Conservation (phyloP, 768 basidiomycete genomes). For the Dendrothele bispora region DNA sequence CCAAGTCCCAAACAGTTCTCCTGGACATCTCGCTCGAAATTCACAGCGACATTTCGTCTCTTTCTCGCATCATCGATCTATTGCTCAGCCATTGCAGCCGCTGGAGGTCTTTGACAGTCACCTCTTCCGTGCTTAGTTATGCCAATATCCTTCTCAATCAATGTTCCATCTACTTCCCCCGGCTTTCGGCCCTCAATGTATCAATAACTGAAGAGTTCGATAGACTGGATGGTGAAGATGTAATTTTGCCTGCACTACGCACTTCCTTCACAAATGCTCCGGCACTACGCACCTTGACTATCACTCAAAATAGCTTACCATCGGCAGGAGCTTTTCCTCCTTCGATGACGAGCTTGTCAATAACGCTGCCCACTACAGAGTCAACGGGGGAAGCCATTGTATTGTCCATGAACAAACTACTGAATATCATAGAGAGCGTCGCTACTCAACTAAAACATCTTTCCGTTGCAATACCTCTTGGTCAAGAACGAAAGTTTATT, state of each 20-base stretch:
- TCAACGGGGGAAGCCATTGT: no score
- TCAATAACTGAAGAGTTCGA: slow-evolving; percentile 32
- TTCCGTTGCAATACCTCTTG: slow-evolving; percentile 34
- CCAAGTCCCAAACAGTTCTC: slow-evolving; percentile 40
- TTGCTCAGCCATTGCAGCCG: slow-evolving; percentile 37
- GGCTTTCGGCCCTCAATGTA: slow-evolving; percentile 31
- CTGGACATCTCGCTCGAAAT: slow-evolving; percentile 47
- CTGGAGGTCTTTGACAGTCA: slow-evolving; percentile 46
- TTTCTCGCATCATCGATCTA: slow-evolving; percentile 37
- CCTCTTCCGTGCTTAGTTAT: slow-evolving; percentile 34
- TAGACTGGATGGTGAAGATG: slow-evolving; percentile 8
- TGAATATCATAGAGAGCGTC: slow-evolving; percentile 36
- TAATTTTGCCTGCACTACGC: slow-evolving; percentile 23
- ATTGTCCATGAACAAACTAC: slow-evolving; percentile 25
- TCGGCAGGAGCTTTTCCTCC: slow-evolving; percentile 29
- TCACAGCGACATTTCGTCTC: slow-evolving; percentile 24
- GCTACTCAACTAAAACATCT: slow-evolving; percentile 40
- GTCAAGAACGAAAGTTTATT: slow-evolving; percentile 27
- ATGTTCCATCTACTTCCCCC: slow-evolving; percentile 34
- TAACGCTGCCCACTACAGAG: slow-evolving; percentile 32
- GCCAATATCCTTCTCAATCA: slow-evolving; percentile 37
- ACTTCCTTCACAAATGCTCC: slow-evolving; percentile 32
- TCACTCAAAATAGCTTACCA: slow-evolving; percentile 36
- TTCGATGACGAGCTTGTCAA: slow-evolving; percentile 32
- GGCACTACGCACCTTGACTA: slow-evolving; percentile 29